phyloP scores from a whole-genome alignment of 306 rosid genomes.

The Betula pendula region DNA sequence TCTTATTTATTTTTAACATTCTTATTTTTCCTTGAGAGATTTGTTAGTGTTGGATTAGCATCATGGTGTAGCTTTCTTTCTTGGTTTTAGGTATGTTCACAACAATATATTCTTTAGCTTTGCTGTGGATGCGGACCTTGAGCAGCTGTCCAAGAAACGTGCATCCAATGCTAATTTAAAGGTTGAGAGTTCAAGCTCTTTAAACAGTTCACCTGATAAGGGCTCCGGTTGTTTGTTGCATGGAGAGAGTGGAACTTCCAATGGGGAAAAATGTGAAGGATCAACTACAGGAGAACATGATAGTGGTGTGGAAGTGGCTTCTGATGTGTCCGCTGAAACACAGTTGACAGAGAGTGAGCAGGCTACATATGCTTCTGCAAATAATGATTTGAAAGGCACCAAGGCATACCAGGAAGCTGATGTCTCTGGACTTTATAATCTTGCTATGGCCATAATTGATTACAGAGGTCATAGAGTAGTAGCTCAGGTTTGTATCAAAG shows the following conservation, averaged over 20 bases:
- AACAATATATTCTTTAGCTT: conserved; percentile 97
- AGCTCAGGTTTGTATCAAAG: conserved; percentile 77
- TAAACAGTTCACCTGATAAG: conserved; percentile 50
- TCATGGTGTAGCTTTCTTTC: not conserved
- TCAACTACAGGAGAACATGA: conserved; percentile 44
- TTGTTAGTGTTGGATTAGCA: conserved; percentile 1
- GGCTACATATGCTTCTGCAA: conserved; percentile 98
- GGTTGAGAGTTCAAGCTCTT: conserved; percentile 33
- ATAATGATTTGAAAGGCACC: conserved; percentile 98
- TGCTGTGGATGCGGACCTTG: conserved; percentile 97
- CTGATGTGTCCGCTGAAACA: conserved; percentile 54
- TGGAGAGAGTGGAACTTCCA: conserved; percentile 47
- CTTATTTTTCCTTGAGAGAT: not conserved
- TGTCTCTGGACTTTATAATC: conserved; percentile 91
- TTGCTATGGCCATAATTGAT: conserved; percentile 97
- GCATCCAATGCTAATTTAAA: conserved; percentile 49
- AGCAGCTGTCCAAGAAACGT: conserved; percentile 71
- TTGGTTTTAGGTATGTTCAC: conserved; percentile 84
- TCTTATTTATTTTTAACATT: not conserved
- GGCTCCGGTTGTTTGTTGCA: conserved; percentile 33
- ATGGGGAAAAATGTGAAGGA: conserved; percentile 51
- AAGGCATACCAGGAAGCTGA: conserved; percentile 99
- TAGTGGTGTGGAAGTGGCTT: conserved; percentile 45
- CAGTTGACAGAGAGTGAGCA: conserved; percentile 92
- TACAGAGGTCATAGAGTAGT: conserved; percentile 98